Conservation (phyloP, 2,329 filamentous ascomycete species). For the Alternaria sp. region DNA sequence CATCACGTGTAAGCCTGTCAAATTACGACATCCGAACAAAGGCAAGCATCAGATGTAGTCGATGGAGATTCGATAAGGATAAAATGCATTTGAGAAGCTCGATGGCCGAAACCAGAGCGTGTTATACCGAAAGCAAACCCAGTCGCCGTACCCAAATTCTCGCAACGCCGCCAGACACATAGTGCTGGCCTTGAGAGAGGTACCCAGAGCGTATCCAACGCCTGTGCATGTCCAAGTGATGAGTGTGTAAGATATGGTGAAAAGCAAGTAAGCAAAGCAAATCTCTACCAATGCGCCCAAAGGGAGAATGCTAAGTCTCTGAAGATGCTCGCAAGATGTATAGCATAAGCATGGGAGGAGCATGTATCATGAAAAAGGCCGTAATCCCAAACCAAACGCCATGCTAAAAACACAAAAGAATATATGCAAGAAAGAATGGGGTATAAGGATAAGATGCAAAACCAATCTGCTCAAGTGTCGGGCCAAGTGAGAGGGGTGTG, state of each 20-base stretch:
- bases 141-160: constrained; percentile 1
- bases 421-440: constrained; percentile 6
- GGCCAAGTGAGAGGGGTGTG: not conserved
- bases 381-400: constrained; percentile 27
- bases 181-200: not conserved
- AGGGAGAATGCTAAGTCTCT: constrained; percentile 17
- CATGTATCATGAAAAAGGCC: constrained; percentile 24
- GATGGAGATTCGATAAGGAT: not conserved
- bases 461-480: not conserved
- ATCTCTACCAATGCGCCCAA: constrained; percentile 17
- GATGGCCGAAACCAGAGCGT: constrained; percentile 19
- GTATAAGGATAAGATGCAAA: constrained; percentile 6
- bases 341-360: constrained; percentile 20
- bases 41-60: not conserved
- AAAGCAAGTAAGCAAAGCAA: constrained; percentile 6
- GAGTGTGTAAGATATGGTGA: constrained; percentile 4
- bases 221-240: constrained; percentile 9
- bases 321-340: constrained; percentile 29
- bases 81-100: constrained; percentile 22
- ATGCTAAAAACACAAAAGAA: constrained; percentile 22
- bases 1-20: not conserved
- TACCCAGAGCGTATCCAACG: constrained; percentile 13
- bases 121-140: constrained; percentile 8
- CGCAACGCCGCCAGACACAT: constrained; percentile 9
- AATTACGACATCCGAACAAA: not conserved